Evolutionary conservation across 1,284 basidiomycete genomes (phyloP), one percentile per base, ranked within the genome.

Genomic region (Xanthoconium separans): DNA sequence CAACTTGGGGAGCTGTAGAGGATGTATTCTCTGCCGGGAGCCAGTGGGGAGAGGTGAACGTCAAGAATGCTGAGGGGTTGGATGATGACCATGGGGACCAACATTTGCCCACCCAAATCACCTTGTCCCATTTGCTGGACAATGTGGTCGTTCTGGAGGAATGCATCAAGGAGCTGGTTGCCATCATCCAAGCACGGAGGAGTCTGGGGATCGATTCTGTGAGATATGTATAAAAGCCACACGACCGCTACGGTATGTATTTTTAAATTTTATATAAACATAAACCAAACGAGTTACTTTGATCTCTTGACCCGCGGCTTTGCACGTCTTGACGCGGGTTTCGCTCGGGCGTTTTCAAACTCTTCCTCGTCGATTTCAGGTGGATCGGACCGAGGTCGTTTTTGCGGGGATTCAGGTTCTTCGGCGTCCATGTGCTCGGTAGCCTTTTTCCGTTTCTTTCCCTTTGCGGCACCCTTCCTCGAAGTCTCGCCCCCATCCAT

Each of bases 71-170:
- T 3, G 69, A 69, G 49, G 61, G 63, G 11, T 18, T 13, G 11
- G 56, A 49, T 58, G 57, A 16, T 53, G n/a, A 24, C 24, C 59
- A 44, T 65, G 70, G 51, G 65, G 74, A 55, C 66, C 53, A 41
- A 42, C 48, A 22, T 12, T 44, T 69, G 31, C 72, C 72, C 27
- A 76, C 70, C 2, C 65, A 54, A 16, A 80, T 93, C 29, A 92
- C 90, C 12, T 76, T 97, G 33, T 95, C 92, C 30, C 85, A 84
- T 59, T 70, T 97, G 54, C 74, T 99, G 63, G 97, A 99, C 70
- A 98, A 99, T 66, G 89, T 95, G 27, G 93, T 99, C 20, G 85
- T 99, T 48, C 71, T 99, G 57, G 95, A 99, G 72, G 96, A 99
- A 73, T 89, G 89, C 55, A 88, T 98, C 63, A 97, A 98, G 75